Base-by-base conservation (phyloP, 495 filamentous ascomycete species). In the Annulohypoxylon nitens region DNA sequence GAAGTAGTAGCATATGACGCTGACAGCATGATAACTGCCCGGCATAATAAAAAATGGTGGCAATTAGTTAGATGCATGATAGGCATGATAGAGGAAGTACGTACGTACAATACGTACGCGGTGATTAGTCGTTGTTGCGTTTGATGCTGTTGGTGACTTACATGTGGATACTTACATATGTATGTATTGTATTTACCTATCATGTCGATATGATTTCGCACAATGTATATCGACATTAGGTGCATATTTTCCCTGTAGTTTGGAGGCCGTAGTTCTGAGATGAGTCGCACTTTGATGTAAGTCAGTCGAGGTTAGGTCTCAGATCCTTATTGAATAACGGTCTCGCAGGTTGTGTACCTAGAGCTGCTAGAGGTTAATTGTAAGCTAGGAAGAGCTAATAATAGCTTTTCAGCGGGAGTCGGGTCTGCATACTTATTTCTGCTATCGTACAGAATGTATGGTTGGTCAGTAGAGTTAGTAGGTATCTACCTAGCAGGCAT, bases 1-100 rank as follows among this genome's bases (percentile, higher is more conserved):
- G 67, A 74, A 70, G 65, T 55, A 34, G 62, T 67, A 54, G 58
- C 66, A 69, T 70, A 74, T 70, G 71, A 74, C 71, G 71, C 71
- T 74, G 71, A 74, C 71, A 41, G 66, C 64, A 69, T 69, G 61
- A 60, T 60, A 73, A 30, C 64, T 26, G 47, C 12, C 63, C 53
- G 55, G 53, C 51, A 61, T 65, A 36, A 59, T 18, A 45, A 41
- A 68, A 66, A 54, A 66, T 58, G 71, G 71, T 70, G 67, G 71
- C 71, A 63, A 67, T 53, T 53, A 61, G 61, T 26, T 41, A 54
- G 34, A 47, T 18, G 18, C 23, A 53, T 34, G 54, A 25, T 61
- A 43, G 64, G 20, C 20, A 23, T 23, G 20, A 23, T 23, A 33
- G 30, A 9, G 45, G 6, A 51, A 41, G 12, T 23, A 30, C 25